Evolutionary conservation across 2,329 filamentous ascomycete genomes (phyloP).

Genomic region (Scortechinia acanthostroma): DNA sequence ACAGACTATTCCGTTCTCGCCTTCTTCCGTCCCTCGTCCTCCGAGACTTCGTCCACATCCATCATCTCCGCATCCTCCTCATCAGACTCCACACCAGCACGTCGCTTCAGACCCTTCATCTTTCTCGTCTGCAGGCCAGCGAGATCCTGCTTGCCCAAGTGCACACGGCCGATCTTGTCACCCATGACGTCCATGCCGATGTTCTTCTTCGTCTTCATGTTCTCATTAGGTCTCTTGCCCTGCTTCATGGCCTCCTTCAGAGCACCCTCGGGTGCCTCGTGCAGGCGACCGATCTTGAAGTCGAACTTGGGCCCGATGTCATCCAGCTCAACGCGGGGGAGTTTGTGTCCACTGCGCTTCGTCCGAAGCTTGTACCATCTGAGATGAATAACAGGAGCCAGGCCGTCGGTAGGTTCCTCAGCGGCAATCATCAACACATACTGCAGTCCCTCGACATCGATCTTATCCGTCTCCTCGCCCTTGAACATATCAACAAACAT

Average conservation of each 20-base stretch:
- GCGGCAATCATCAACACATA: background rate
- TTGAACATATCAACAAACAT: slow-evolving; percentile 1
- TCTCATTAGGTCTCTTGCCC: slow-evolving; percentile 1
- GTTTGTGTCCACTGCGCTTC: slow-evolving; percentile 2
- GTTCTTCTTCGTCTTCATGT: slow-evolving; percentile 1
- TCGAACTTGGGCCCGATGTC: background rate
- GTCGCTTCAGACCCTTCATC: slow-evolving; percentile 2
- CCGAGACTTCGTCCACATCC: background rate
- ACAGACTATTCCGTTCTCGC: background rate
- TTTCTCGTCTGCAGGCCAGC: background rate
- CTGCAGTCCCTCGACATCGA: slow-evolving; percentile 1
- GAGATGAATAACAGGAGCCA: background rate
- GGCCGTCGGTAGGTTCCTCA: background rate
- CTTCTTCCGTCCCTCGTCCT: background rate
- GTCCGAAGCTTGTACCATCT: background rate
- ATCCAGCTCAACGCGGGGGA: slow-evolving; percentile 1
- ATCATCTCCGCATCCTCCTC: background rate
- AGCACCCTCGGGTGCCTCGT: background rate
- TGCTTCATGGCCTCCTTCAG: slow-evolving; percentile 2
- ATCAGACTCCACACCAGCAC: slow-evolving; percentile 1
- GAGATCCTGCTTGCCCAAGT: slow-evolving; percentile 2
- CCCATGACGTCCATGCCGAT: background rate
- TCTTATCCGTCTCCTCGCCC: background rate
- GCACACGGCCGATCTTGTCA: slow-evolving; percentile 2
- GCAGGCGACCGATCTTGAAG: background rate